phyloP scores from a whole-genome alignment of 1,284 basidiomycete species.

The Sphagnurus paluster region DNA sequence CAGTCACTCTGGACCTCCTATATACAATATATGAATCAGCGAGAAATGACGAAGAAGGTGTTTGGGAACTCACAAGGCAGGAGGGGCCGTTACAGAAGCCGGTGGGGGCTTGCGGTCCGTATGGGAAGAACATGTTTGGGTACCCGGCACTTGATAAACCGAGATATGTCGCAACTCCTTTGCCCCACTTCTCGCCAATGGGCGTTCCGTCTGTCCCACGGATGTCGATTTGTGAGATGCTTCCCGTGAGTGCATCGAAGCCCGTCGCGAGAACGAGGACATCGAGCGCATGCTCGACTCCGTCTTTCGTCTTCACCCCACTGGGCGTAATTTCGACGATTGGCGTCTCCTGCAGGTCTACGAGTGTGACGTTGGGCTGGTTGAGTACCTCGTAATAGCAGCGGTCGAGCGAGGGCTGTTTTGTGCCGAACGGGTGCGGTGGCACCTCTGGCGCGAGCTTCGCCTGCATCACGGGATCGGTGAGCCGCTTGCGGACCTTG shows the following conservation, averaged over 20 bases:
- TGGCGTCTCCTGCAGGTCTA: slow-evolving; percentile 24
- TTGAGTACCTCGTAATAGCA: slow-evolving; percentile 26
- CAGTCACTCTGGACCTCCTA: slow-evolving; percentile 26
- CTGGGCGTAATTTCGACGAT: slow-evolving; percentile 22
- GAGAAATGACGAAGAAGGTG: background rate
- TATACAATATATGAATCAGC: background rate
- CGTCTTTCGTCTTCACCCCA: slow-evolving; percentile 24
- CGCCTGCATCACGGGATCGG: slow-evolving; percentile 23
- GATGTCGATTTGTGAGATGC: slow-evolving; percentile 27
- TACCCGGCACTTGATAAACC: slow-evolving; percentile 20
- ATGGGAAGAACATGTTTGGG: slow-evolving; percentile 29
- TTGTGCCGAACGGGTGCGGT: slow-evolving; percentile 26
- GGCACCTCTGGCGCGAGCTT: slow-evolving; percentile 24
- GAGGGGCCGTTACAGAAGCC: slow-evolving; percentile 27
- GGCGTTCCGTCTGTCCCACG: slow-evolving; percentile 20
- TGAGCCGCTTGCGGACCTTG: slow-evolving; percentile 22
- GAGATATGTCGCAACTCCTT: slow-evolving; percentile 23
- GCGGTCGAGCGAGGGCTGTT: slow-evolving; percentile 25
- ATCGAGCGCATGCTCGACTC: slow-evolving; percentile 24
- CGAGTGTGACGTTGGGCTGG: slow-evolving; percentile 25
- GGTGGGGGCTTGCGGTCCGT: slow-evolving; percentile 26
- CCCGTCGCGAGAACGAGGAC: slow-evolving; percentile 26
- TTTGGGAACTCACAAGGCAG: slow-evolving; percentile 19
- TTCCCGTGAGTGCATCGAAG: slow-evolving; percentile 26
- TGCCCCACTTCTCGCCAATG: slow-evolving; percentile 25